A percentile compares a stretch with the other conserved stretches of the same genome.
Evolutionary conservation across 306 rosid species (phyloP).

Genomic region (Trifolium repens): DNA sequence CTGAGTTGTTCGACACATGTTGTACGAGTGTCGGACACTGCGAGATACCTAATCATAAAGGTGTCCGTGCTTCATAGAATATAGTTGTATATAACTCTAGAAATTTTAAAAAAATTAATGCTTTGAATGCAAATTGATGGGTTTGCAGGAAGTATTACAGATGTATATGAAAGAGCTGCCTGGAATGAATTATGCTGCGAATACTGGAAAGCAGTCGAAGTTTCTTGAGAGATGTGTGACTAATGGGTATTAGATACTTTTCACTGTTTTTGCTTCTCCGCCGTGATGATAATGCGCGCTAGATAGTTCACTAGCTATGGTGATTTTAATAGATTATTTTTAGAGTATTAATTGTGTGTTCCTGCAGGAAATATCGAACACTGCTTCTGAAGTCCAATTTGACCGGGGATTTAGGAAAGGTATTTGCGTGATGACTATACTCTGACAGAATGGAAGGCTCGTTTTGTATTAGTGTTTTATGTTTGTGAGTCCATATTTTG

Average conservation of each 20-base stretch:
- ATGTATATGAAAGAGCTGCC: constrained; percentile 81
- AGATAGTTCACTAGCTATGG: constrained; percentile 8
- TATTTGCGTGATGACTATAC: constrained; percentile 40
- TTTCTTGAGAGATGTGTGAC: constrained; percentile 86
- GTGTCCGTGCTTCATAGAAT: too few species aligned
- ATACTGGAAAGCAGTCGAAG: constrained; percentile 82
- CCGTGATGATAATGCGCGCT: constrained; percentile 14
- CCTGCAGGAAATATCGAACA: constrained; percentile 84
- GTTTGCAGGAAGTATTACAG: constrained; percentile 71
- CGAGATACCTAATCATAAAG: too few species aligned
- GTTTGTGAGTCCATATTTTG: not conserved
- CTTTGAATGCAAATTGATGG: not conserved
- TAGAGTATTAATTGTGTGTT: constrained; percentile 9
- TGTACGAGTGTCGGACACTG: too few species aligned
- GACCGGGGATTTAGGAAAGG: constrained; percentile 55
- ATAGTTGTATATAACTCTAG: not conserved
- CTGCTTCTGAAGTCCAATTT: constrained; percentile 62
- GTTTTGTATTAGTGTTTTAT: not conserved
- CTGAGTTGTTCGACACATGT: too few species aligned
- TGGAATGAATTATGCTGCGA: constrained; percentile 86
- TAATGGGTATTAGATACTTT: constrained; percentile 64
- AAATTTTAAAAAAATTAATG: not conserved
- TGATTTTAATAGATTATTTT: not conserved
- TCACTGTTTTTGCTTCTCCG: constrained; percentile 5
- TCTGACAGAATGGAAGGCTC: not conserved